Evolutionary conservation across 2,329 filamentous ascomycete species (phyloP), one percentile per base, ranked within the genome.

Genomic region (Talaromyces amestolkiae): DNA sequence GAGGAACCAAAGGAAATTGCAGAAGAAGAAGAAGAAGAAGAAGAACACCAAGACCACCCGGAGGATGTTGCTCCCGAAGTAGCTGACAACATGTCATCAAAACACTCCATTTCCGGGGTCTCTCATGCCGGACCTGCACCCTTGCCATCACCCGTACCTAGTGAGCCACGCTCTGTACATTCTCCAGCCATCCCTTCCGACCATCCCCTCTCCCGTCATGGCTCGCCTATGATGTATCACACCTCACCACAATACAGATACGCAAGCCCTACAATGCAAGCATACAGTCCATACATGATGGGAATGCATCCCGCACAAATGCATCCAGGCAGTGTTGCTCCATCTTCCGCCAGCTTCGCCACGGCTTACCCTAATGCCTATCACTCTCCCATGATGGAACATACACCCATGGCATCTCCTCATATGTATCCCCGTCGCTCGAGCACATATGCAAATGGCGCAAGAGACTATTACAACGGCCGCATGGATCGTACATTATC

Each of bases 251-350:
- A 69, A 27, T 68, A 73, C 49, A 76, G 76, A 69, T 68, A 74
- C 61, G 73, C 72, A 71, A 78, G 74, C 58, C 78, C 78, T 24
- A 72, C 77, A 56, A 72, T 76, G 56, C 73, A 73, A 62, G 70
- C 72, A n/a, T 78, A 80, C 69, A 73, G 72, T 53, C 76, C 77
- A 51, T 74, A 77, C 24, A 69, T 70, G 66, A 75, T 78, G 69
- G 77, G 76, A 31, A 66, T 68, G 27, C 67, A 68, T 63, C 66
- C 66, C 22, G 74, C 11, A 72, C 73, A 41, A 72, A 71, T 73
- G 56, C 70, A 74, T 31, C 70, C 72, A n/a, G 56, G 51, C 10
- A 68, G 70, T 33, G 66, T 71, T 45, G 70, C 72, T 27, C 69
- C 72, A 24, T 73, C 72, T n/a, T 68, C 68, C 3, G 62, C 72